A percentile compares a stretch with the other conserved stretches of the same genome.
Evolutionary conservation across 2,329 filamentous ascomycete species (phyloP).

Genomic region (Nemania sp.): DNA sequence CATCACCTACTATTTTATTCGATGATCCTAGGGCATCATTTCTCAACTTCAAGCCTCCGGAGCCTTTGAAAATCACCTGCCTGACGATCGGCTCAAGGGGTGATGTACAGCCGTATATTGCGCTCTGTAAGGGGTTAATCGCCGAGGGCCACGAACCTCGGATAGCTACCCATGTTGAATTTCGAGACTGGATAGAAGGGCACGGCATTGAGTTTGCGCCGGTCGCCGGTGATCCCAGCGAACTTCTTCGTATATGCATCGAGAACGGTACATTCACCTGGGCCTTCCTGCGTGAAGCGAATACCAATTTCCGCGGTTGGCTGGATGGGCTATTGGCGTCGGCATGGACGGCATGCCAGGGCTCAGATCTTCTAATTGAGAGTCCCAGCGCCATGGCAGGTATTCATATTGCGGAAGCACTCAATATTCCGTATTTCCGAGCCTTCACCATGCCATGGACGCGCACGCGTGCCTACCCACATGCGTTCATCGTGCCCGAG

Average conservation of each 20-base stretch:
- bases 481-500: constrained; percentile 91
- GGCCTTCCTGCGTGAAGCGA: constrained; percentile 86
- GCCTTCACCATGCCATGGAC: constrained; percentile 99
- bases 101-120: constrained; percentile 97
- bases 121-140: constrained; percentile 85
- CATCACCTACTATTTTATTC: constrained; percentile 74
- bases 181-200: constrained; percentile 84
- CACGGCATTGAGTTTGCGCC: constrained; percentile 92
- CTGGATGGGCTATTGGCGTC: constrained; percentile 84
- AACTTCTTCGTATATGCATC: constrained; percentile 94
- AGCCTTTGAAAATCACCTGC: constrained; percentile 83
- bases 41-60: constrained; percentile 83
- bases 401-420: constrained; percentile 93
- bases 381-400: constrained; percentile 96
- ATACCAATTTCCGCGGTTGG: constrained; percentile 88
- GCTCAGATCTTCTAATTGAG: constrained; percentile 88
- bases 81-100: constrained; percentile 94
- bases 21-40: constrained; percentile 88
- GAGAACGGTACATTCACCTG: constrained; percentile 97
- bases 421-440: constrained; percentile 92
- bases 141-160: constrained; percentile 83
- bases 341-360: constrained; percentile 82
- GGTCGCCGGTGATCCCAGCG: constrained; percentile 87
- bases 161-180: constrained; percentile 92
- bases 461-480: constrained; percentile 89